Evolutionary conservation across 2,329 filamentous ascomycete species (phyloP).

Genomic region (Teratosphaeriaceae sp.): DNA sequence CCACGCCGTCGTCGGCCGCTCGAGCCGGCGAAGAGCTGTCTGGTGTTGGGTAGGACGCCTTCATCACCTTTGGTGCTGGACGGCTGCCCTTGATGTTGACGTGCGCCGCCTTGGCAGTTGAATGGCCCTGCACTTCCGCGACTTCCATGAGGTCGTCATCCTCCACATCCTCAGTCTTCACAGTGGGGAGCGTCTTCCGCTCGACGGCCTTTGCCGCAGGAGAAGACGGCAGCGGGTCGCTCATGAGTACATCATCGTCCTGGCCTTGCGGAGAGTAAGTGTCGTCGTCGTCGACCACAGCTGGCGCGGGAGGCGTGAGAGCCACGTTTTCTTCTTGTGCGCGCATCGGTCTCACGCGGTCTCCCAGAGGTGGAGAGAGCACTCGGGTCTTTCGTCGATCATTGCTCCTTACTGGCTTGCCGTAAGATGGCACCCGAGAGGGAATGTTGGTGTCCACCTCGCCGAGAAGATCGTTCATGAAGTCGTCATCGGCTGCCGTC

Average conservation of each 20-base stretch:
- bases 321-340: conserved; percentile 10
- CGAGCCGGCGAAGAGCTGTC: conserved; percentile 69
- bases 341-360: conserved; percentile 37
- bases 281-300: conserved; percentile 49
- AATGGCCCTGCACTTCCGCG: conserved; percentile 62
- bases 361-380: conserved; percentile 65
- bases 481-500: conserved; percentile 73
- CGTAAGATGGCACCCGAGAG: conserved; percentile 44
- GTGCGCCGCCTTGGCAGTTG: conserved; percentile 57
- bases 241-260: conserved; percentile 70
- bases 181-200: conserved; percentile 56
- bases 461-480: conserved; percentile 74
- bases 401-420: conserved; percentile 64
- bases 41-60: conserved; percentile 62
- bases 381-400: conserved; percentile 73
- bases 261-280: conserved; percentile 45
- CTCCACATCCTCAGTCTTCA: conserved; percentile 57
- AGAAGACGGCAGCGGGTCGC: conserved; percentile 72
- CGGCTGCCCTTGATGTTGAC: conserved; percentile 82
- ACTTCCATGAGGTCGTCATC: conserved; percentile 84
- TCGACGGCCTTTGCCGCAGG: conserved; percentile 46
- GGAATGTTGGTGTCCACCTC: conserved; percentile 78
- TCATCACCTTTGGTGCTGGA: conserved; percentile 64
- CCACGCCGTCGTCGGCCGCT: conserved; percentile 46
- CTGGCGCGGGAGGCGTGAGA: conserved; percentile 11